Conservation (phyloP, 495 filamentous ascomycete genomes). For the Daldinia grandis region DNA sequence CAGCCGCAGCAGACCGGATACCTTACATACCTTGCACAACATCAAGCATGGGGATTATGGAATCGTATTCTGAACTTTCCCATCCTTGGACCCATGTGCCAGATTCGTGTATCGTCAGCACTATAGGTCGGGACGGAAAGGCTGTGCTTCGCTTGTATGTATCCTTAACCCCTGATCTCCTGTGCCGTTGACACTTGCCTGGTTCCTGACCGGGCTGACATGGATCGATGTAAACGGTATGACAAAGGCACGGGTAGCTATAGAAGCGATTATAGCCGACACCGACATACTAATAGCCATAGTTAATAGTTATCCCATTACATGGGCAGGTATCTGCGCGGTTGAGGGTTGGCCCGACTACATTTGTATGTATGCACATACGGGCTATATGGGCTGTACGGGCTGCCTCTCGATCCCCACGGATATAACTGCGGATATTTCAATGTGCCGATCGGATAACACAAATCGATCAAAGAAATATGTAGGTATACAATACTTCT, state of each 20-base stretch:
- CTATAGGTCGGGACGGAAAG: slow-evolving; percentile 14
- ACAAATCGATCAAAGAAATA: not conserved
- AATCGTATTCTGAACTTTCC: slow-evolving; percentile 37
- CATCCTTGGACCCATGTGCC: slow-evolving; percentile 9
- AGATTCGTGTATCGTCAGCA: slow-evolving; percentile 34
- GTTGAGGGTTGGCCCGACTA: not conserved
- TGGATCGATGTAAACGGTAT: not conserved
- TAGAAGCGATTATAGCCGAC: slow-evolving; percentile 26
- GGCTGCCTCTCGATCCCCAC: slow-evolving; percentile 1
- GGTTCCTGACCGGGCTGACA: slow-evolving; percentile 10
- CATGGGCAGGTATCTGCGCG: not conserved
- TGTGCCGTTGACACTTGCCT: slow-evolving; percentile 15
- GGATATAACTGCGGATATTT: not conserved
- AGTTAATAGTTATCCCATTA: not conserved
- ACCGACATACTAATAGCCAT: not conserved
- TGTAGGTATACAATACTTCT: not conserved
- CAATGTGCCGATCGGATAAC: not conserved
- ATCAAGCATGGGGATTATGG: slow-evolving; percentile 29
- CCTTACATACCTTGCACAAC: slow-evolving; percentile 13
- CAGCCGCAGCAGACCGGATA: slow-evolving; percentile 22
- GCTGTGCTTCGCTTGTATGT: slow-evolving; percentile 22
- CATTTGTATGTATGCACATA: not conserved
- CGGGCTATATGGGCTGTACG: slow-evolving; percentile 11
- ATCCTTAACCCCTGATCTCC: slow-evolving; percentile 8
- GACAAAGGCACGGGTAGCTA: not conserved